phyloP scores from a whole-genome alignment of 306 rosid genomes.

The Canavalia gladiata region DNA sequence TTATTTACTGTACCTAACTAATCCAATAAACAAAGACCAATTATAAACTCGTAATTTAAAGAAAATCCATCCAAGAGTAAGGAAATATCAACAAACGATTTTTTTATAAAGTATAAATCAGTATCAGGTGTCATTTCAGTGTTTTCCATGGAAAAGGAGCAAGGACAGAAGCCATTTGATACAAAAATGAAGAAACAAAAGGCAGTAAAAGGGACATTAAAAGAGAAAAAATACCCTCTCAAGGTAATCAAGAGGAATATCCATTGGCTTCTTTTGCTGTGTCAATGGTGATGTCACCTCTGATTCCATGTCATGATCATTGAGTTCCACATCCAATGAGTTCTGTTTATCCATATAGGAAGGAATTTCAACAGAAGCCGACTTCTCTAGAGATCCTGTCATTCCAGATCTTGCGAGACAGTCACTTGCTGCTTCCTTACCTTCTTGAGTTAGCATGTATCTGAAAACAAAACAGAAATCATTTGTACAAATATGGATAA shows the following conservation, averaged over 20 bases:
- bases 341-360: conserved; percentile 49
- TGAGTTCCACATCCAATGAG: conserved; percentile 50
- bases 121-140: conserved; percentile 35
- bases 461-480: conserved; percentile 53
- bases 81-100: conserved; percentile 16
- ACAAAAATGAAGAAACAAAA: conserved; percentile 30
- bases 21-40: conserved; percentile 39
- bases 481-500: conserved; percentile 21
- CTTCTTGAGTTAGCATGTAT: conserved; percentile 95
- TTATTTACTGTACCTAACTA: not conserved
- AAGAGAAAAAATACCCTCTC: conserved; percentile 67
- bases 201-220: conserved; percentile 27
- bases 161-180: conserved; percentile 1
- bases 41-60: conserved; percentile 14
- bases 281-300: conserved; percentile 60
- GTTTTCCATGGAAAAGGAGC: not conserved
- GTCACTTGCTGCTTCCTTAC: conserved; percentile 83
- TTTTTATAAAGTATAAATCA: conserved; percentile 21
- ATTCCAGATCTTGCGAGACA: conserved; percentile 90
- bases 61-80: conserved; percentile 25
- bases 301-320: conserved; percentile 50
- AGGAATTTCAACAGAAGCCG: conserved; percentile 53
- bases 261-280: conserved; percentile 54
- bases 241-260: conserved; percentile 71
- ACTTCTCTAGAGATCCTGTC: conserved; percentile 57